These are phyloP conservation scores for Lachnellula subtilissima DNA, from an alignment of 2,329 filamentous ascomycete genomes.

Conservation along the genomic window DNA sequence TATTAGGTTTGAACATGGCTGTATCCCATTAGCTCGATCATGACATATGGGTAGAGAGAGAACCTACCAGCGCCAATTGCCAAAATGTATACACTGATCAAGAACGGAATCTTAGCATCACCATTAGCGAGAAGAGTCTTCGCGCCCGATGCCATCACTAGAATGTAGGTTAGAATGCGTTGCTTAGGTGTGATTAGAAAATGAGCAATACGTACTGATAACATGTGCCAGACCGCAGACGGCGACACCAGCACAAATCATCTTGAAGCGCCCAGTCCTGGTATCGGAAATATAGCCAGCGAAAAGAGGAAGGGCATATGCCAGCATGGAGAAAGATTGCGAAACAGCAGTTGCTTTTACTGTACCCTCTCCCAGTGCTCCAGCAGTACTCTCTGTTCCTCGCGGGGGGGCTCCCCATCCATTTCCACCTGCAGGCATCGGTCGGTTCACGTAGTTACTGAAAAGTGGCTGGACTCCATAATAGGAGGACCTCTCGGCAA, in stretches of 20 bases:
- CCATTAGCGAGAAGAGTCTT: conserved; percentile 37
- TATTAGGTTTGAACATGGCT: conserved; percentile 69
- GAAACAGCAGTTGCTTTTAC: conserved; percentile 48
- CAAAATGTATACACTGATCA: conserved; percentile 25
- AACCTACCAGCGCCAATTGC: conserved; percentile 34
- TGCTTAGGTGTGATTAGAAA: conserved; percentile 33
- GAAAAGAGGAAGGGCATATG: conserved; percentile 40
- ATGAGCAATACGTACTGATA: conserved; percentile 3
- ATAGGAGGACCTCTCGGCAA: conserved; percentile 74
- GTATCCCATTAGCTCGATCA: conserved; percentile 29
- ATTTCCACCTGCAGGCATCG: conserved; percentile 45
- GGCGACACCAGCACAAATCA: conserved; percentile 44
- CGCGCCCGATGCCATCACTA: conserved; percentile 35
- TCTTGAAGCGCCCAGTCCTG: conserved; percentile 60
- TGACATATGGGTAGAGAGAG: conserved; percentile 44
- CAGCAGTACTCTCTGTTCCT: conserved; percentile 36
- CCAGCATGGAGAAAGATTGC: conserved; percentile 48
- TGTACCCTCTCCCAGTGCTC: conserved; percentile 55
- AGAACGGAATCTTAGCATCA: conserved; percentile 55
- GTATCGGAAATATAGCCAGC: conserved; percentile 57
- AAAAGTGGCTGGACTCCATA: conserved; percentile 61
- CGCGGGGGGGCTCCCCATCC: conserved; percentile 36
- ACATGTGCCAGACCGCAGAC: conserved; percentile 58
- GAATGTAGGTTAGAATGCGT: no score
- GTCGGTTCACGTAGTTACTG: conserved; percentile 58